Conservation (phyloP, 306 rosid species). For the Mucuna pruriens region DNA sequence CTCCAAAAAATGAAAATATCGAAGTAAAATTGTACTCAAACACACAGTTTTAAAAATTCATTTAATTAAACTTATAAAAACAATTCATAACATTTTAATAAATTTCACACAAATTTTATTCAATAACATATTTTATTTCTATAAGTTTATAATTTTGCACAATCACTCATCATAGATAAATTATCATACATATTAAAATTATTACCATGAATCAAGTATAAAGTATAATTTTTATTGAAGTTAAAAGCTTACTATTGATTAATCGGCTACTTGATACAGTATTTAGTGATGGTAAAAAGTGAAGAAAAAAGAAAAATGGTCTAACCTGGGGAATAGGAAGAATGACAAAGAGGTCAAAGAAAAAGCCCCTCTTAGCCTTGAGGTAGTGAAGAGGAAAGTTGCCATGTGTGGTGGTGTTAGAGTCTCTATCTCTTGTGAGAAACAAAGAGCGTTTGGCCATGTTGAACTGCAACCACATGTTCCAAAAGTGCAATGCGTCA, state of each 20-base stretch:
- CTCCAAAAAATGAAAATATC: not conserved
- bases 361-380: constrained; percentile 60
- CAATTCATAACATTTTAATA: too few species aligned
- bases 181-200: too few species aligned
- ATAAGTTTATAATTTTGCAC: too few species aligned
- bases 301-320: not conserved
- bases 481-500: constrained; percentile 89
- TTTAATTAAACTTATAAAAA: not conserved
- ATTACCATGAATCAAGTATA: too few species aligned
- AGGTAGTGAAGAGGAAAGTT: constrained; percentile 58
- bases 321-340: constrained; percentile 92
- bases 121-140: too few species aligned
- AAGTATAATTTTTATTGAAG: too few species aligned
- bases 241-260: too few species aligned
- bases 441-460: constrained; percentile 51
- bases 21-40: not conserved
- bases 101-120: not conserved
- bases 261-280: too few species aligned
- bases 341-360: constrained; percentile 83
- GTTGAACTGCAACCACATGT: constrained; percentile 82
- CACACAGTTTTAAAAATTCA: not conserved
- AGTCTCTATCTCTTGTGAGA: not conserved
- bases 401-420: not conserved
- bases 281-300: too few species aligned
- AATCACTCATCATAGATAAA: too few species aligned